Conservation (phyloP, 192 early-diverging fungal species). For the Piromyces finnis region DNA sequence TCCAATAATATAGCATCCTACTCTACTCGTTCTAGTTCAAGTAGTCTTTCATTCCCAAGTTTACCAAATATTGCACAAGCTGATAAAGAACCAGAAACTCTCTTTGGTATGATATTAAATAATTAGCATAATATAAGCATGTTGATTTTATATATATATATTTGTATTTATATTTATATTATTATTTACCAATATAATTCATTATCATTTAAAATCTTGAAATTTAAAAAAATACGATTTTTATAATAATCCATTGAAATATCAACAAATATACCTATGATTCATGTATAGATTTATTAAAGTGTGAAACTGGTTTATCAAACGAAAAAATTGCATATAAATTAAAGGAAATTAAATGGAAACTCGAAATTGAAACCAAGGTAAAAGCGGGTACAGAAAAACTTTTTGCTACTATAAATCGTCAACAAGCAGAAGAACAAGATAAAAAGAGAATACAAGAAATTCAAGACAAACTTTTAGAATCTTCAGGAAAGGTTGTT, state of each 20-base stretch:
- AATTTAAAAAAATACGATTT: no score
- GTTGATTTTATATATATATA: no score
- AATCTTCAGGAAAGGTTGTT: constrained; percentile 58
- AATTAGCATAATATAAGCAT: no score
- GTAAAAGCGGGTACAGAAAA: constrained; percentile 68
- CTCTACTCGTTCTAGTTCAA: neutral
- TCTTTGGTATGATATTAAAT: neutral
- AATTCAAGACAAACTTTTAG: constrained; percentile 29
- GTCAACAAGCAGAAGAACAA: constrained; percentile 11
- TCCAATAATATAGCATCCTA: neutral
- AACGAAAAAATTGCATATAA: constrained; percentile 40
- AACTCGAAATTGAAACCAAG: constrained; percentile 87
- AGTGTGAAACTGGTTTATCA: constrained; percentile 21
- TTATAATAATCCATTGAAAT: no score
- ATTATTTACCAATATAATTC: no score
- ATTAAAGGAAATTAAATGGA: constrained; percentile 69
- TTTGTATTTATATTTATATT: no score
- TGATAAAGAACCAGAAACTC: neutral
- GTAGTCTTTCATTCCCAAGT: neutral
- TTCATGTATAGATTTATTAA: constrained; percentile 24
- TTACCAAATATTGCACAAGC: neutral
- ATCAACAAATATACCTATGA: no score
- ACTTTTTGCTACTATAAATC: constrained; percentile 14
- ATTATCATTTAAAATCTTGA: no score
- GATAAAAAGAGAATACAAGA: constrained; percentile 33